These are phyloP conservation scores for Jatropha multifida DNA, from an alignment of 441 rosid genomes.

Conservation along the genomic window DNA sequence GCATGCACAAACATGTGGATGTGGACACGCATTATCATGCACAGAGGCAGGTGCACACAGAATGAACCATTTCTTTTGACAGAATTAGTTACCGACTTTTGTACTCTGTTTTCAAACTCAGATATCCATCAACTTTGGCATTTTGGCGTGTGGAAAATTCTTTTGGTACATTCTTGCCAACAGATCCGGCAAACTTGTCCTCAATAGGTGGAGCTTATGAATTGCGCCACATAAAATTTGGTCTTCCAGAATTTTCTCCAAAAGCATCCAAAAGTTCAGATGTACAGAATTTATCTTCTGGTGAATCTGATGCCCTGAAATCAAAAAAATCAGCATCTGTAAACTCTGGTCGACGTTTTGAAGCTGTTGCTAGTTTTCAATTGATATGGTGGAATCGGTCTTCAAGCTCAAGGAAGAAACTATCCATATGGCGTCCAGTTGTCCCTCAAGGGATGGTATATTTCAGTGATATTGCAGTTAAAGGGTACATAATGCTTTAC, in stretches of 20 bases:
- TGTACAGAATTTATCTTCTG: slow-evolving; percentile 36
- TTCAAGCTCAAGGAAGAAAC: slow-evolving; percentile 68
- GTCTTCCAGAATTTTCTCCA: slow-evolving; percentile 46
- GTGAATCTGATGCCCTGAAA: slow-evolving; percentile 30
- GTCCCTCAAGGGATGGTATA: slow-evolving; percentile 80
- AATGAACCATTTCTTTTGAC: neutral
- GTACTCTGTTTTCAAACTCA: slow-evolving; percentile 33
- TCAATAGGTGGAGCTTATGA: slow-evolving; percentile 71
- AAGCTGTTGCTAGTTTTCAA: slow-evolving; percentile 83
- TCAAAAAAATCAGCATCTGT: slow-evolving; percentile 37
- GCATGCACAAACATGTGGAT: neutral
- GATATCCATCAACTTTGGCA: slow-evolving; percentile 60
- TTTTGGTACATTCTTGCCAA: slow-evolving; percentile 85
- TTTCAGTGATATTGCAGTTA: slow-evolving; percentile 94
- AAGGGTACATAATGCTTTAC: slow-evolving; percentile 58
- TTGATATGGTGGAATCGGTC: slow-evolving; percentile 89
- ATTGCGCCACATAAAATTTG: slow-evolving; percentile 66
- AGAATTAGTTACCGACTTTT: neutral
- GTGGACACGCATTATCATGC: neutral
- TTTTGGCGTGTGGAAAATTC: slow-evolving; percentile 97
- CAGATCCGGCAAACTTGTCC: slow-evolving; percentile 53
- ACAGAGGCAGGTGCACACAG: no score
- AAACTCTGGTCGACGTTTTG: slow-evolving; percentile 65
- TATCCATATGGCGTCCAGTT: slow-evolving; percentile 92
- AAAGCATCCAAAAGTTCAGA: slow-evolving; percentile 37